Evolutionary conservation across 257 asterid species (phyloP).

Genomic region (Solanum clarkiae): DNA sequence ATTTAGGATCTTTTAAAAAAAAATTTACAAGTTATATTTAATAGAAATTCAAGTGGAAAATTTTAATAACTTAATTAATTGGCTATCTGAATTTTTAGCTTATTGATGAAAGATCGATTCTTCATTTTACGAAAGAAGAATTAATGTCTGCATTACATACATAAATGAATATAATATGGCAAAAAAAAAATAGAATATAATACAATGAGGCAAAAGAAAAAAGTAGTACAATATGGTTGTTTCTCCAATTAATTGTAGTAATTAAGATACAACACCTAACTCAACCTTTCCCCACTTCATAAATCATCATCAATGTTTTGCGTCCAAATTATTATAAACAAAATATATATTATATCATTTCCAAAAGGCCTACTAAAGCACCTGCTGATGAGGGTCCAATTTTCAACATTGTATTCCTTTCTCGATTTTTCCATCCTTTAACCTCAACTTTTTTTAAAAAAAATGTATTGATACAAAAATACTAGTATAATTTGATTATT

Average conservation of each 20-base stretch:
- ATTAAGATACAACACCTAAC: neutral
- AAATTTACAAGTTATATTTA: neutral
- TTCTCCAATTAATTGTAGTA: neutral
- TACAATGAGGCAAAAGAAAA: neutral
- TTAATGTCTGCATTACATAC: neutral
- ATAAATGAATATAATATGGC: too few relatives aligned
- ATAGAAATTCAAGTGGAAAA: neutral
- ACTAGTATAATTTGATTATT: too few relatives aligned
- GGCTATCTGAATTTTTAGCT: too few relatives aligned
- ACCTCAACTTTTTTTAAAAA: too few relatives aligned
- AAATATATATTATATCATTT: neutral
- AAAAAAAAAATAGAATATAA: neutral
- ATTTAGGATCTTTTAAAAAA: neutral
- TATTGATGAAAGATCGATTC: too few relatives aligned
- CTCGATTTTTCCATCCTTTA: too few relatives aligned
- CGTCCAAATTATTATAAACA: neutral
- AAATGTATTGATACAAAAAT: too few relatives aligned
- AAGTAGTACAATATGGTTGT: neutral
- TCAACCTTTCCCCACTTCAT: neutral
- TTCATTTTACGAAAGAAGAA: neutral
- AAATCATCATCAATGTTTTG: neutral
- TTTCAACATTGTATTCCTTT: too few relatives aligned
- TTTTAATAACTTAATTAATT: too few relatives aligned
- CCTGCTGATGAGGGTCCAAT: neutral
- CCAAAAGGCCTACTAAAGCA: neutral